A percentile compares a stretch with the other conserved stretches of the same genome.
Evolutionary conservation across 2,329 filamentous ascomycete genomes (phyloP).

Genomic region (Tolypocladium pustulatum): DNA sequence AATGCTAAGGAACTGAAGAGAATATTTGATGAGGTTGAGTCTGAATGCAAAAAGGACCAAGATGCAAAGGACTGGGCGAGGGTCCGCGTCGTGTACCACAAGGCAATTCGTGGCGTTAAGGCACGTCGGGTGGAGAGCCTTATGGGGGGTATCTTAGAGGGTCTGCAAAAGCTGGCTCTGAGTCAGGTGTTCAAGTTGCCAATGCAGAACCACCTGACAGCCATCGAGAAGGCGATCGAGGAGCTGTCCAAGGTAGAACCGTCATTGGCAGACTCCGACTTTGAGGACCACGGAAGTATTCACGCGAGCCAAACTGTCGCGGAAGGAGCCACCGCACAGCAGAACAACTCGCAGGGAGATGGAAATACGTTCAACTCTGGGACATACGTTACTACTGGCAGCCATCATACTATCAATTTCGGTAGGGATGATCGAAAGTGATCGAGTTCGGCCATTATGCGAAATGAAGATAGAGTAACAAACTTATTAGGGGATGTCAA

Average conservation of each 20-base stretch:
- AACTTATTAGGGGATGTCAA: too few relatives aligned
- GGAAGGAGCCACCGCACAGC: too few relatives aligned
- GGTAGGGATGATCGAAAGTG: too few relatives aligned
- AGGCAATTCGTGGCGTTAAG: neutral
- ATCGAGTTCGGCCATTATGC: too few relatives aligned
- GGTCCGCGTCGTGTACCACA: neutral
- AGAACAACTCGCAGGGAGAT: too few relatives aligned
- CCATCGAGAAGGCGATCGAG: neutral
- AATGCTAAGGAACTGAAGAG: neutral
- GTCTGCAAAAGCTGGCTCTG: neutral
- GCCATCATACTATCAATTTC: too few relatives aligned
- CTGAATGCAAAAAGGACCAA: neutral
- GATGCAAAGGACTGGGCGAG: neutral
- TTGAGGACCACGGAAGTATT: too few relatives aligned
- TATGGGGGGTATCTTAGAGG: neutral
- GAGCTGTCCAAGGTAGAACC: neutral
- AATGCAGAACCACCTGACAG: neutral
- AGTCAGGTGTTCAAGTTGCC: neutral
- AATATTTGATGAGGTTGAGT: neutral
- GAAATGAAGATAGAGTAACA: too few relatives aligned
- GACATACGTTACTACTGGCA: too few relatives aligned
- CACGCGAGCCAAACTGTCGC: too few relatives aligned
- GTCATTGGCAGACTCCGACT: too few relatives aligned
- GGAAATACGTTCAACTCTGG: too few relatives aligned
- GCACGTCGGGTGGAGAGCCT: neutral